phyloP scores from a whole-genome alignment of 2,329 filamentous ascomycete genomes.

The Penicillium concentricum region DNA sequence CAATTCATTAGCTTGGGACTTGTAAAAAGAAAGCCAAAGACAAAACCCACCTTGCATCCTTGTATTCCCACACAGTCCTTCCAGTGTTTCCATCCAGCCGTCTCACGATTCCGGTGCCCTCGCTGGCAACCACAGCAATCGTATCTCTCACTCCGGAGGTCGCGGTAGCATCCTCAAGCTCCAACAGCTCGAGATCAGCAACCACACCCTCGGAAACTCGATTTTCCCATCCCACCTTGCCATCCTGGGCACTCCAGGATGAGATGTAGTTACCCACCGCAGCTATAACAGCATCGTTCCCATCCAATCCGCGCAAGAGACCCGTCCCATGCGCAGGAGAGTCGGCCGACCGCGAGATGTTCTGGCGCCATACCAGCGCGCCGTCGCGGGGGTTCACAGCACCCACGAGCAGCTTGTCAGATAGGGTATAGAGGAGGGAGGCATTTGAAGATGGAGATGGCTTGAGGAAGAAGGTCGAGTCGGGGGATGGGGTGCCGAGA shows the following conservation, averaged over 20 bases:
- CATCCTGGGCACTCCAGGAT: constrained; percentile 80
- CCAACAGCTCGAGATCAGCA: constrained; percentile 67
- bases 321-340: constrained; percentile 18
- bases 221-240: constrained; percentile 73
- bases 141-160: constrained; percentile 58
- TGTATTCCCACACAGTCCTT: constrained; percentile 73
- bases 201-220: constrained; percentile 52
- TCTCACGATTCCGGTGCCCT: constrained; percentile 58
- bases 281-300: constrained; percentile 73
- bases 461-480: constrained; percentile 92
- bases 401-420: constrained; percentile 77
- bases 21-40: neutral
- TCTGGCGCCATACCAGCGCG: constrained; percentile 80
- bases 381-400: constrained; percentile 88
- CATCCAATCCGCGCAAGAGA: constrained; percentile 70
- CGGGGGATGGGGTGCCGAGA: constrained; percentile 75
- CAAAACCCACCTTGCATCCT: constrained; percentile 54
- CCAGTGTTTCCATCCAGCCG: constrained; percentile 73
- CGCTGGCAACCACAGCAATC: constrained; percentile 63
- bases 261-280: constrained; percentile 69
- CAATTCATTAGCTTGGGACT: constrained; percentile 10
- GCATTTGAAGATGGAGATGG: constrained; percentile 79
- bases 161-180: constrained; percentile 59
- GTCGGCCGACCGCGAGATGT: constrained; percentile 53
- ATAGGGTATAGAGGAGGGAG: constrained; percentile 86